Evolutionary conservation across 2,329 filamentous ascomycete genomes (phyloP).

Genomic region (Colletotrichum tanaceti): DNA sequence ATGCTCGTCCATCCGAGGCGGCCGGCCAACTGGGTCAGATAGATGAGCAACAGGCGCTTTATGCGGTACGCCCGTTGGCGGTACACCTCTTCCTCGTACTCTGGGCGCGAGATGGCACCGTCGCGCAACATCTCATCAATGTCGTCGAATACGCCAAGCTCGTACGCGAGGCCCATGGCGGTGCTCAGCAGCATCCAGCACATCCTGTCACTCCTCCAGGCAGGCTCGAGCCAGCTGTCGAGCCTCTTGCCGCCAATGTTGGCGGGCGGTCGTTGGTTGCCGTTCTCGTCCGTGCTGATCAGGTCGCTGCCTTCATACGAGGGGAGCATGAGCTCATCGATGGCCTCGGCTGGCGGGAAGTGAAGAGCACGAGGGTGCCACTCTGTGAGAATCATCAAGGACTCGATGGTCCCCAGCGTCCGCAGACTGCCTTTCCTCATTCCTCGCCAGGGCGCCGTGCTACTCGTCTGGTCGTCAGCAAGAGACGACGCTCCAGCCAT

Average conservation of each 20-base stretch:
- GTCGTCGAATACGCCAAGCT: slow-evolving; percentile 94
- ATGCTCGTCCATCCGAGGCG: slow-evolving; percentile 93
- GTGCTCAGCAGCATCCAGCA: slow-evolving; percentile 98
- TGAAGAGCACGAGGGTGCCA: slow-evolving; percentile 97
- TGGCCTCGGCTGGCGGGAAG: slow-evolving; percentile 85
- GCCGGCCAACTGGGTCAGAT: slow-evolving; percentile 93
- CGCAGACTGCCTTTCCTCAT: slow-evolving; percentile 82
- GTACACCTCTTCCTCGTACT: slow-evolving; percentile 81
- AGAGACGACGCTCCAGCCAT: slow-evolving; percentile 36
- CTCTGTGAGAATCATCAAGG: slow-evolving; percentile 91
- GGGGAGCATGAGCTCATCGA: slow-evolving; percentile 75
- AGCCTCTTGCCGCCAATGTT: slow-evolving; percentile 86
- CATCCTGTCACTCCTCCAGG: slow-evolving; percentile 94
- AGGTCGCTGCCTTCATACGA: slow-evolving; percentile 63
- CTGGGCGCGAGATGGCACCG: slow-evolving; percentile 68
- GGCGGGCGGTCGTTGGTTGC: slow-evolving; percentile 56
- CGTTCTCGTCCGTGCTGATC: slow-evolving; percentile 57
- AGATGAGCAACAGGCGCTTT: slow-evolving; percentile 87
- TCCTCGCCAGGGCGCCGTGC: slow-evolving; percentile 76
- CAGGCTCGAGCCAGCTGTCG: slow-evolving; percentile 95
- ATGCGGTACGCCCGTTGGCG: slow-evolving; percentile 83
- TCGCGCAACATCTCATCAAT: slow-evolving; percentile 77
- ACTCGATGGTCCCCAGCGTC: slow-evolving; percentile 93
- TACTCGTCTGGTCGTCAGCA: slow-evolving; percentile 69
- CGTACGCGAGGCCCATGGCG: slow-evolving; percentile 88